These are phyloP conservation scores for Aspergillus leporis DNA, from an alignment of 495 filamentous ascomycete species.

Conservation along the genomic window DNA sequence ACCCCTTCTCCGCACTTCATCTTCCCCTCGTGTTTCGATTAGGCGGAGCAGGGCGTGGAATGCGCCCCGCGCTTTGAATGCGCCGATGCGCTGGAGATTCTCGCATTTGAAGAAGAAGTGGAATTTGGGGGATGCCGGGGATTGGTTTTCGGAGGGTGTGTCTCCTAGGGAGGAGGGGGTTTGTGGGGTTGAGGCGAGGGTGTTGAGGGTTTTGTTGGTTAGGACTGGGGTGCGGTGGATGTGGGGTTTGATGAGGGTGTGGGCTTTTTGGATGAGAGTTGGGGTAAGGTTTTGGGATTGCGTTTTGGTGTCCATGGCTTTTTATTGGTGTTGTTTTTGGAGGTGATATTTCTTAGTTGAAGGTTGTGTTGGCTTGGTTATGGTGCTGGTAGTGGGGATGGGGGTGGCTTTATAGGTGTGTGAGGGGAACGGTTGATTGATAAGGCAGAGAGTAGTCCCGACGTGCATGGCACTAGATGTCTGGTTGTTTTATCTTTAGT, in stretches of 20 bases:
- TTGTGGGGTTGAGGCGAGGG: conserved; percentile 73
- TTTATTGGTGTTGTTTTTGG: neutral
- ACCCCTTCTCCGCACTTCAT: conserved; percentile 57
- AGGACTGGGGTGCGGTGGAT: conserved; percentile 84
- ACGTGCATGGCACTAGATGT: neutral
- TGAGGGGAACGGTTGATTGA: neutral
- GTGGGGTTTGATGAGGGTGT: conserved; percentile 68
- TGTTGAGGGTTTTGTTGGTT: conserved; percentile 71
- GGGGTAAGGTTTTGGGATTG: conserved; percentile 64
- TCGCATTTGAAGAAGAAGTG: conserved; percentile 95
- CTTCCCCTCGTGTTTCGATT: conserved; percentile 60
- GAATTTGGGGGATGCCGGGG: conserved; percentile 63
- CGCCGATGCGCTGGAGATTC: conserved; percentile 86
- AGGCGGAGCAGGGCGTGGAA: conserved; percentile 84
- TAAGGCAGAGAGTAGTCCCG: neutral
- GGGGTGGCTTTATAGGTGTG: neutral
- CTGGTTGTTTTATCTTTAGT: too few relatives aligned
- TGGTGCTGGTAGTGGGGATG: neutral
- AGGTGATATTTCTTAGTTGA: too few relatives aligned
- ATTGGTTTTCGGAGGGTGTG: conserved; percentile 57
- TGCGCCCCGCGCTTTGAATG: conserved; percentile 90
- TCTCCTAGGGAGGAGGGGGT: conserved; percentile 49
- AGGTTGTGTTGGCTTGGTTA: too few relatives aligned
- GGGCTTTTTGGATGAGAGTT: conserved; percentile 65
- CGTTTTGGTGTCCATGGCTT: conserved; percentile 25